A percentile compares a stretch with the other conserved stretches of the same genome.
Evolutionary conservation across 1,139 yeast species (phyloP).

Genomic region (Hyphopichia buzzinii): DNA sequence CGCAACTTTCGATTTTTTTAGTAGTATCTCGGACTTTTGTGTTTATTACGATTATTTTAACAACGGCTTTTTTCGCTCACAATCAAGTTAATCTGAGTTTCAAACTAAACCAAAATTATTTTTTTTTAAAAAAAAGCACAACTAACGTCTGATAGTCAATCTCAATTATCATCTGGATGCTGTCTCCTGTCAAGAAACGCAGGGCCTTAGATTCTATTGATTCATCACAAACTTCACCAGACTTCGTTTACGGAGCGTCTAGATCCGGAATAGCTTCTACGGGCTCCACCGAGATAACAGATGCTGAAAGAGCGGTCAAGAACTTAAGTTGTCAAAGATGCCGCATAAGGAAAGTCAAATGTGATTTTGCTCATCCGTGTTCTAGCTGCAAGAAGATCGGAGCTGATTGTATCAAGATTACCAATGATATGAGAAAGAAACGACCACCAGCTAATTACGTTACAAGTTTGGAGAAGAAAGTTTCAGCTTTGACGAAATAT

Average conservation of each 20-base stretch:
- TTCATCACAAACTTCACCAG: no score
- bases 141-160: no score
- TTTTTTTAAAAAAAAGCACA: no score
- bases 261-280: neutral
- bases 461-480: constrained; percentile 29
- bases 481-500: constrained; percentile 22
- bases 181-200: neutral
- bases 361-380: constrained; percentile 52
- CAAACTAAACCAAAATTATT: no score
- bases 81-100: no score
- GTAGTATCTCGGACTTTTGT: no score
- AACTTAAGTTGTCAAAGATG: constrained; percentile 45
- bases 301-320: neutral
- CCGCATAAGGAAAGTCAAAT: constrained; percentile 52
- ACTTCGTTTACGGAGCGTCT: neutral
- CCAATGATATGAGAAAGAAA: constrained; percentile 51
- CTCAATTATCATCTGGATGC: no score
- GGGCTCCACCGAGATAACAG: neutral
- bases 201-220: neutral
- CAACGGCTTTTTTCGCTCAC: no score
- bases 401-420: constrained; percentile 49
- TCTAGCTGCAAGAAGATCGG: constrained; percentile 44
- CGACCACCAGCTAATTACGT: constrained; percentile 54
- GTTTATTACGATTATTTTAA: no score
- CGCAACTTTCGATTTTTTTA: no score